Conservation (phyloP, 1,139 yeast species). For the Lodderomyces elongisporus region DNA sequence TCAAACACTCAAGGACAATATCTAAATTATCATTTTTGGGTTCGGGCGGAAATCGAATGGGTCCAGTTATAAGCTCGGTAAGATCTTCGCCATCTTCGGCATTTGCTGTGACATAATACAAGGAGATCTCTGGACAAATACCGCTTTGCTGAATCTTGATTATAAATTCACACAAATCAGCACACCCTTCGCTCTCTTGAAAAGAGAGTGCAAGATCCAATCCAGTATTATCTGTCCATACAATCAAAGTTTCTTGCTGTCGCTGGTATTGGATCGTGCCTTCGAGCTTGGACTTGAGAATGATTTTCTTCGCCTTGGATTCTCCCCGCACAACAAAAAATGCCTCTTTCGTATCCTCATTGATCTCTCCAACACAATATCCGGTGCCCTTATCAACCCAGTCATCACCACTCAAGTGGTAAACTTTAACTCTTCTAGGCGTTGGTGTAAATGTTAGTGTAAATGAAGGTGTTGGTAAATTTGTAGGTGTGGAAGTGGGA, state of each 20-base stretch:
- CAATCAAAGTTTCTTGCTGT: conserved; percentile 90
- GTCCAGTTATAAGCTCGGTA: conserved; percentile 80
- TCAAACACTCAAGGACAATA: conserved; percentile 46
- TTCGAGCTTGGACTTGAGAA: conserved; percentile 61
- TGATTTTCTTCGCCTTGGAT: conserved; percentile 49
- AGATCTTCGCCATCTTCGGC: conserved; percentile 36
- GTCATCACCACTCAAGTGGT: conserved; percentile 69
- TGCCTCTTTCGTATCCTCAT: conserved; percentile 39
- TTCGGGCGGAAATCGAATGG: conserved; percentile 59
- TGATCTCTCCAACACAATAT: conserved; percentile 69
- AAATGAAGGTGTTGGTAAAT: too few relatives aligned
- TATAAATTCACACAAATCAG: conserved; percentile 74
- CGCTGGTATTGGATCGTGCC: conserved; percentile 84
- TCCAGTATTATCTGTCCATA: conserved; percentile 83
- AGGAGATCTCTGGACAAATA: conserved; percentile 62
- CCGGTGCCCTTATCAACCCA: conserved; percentile 97
- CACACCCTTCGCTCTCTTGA: conserved; percentile 90
- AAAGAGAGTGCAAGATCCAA: conserved; percentile 85
- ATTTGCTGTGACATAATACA: conserved; percentile 65
- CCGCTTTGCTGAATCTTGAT: conserved; percentile 58
- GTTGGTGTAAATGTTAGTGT: too few relatives aligned
- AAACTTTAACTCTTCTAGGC: conserved; percentile 84
- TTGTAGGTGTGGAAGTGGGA: too few relatives aligned
- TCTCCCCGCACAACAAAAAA: conserved; percentile 74
- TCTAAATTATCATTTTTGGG: conserved; percentile 48